A percentile compares a stretch with the other conserved stretches of the same genome.
Evolutionary conservation across 177 flowering plant species (phyloP).

Genomic region (Vitis hybrid): DNA sequence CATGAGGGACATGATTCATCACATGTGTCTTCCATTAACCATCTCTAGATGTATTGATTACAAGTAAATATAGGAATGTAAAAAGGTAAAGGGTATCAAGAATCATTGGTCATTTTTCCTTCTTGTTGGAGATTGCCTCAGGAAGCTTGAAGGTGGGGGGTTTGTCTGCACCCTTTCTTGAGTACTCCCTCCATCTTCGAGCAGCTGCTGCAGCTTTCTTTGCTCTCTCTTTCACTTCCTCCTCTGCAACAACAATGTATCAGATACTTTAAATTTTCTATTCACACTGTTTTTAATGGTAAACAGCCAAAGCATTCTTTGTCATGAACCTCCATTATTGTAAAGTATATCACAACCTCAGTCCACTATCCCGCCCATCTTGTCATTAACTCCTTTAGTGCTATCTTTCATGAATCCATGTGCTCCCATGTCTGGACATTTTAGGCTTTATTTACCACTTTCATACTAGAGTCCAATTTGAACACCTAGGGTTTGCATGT

Average conservation of each 20-base stretch:
- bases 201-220: slow-evolving; percentile 88
- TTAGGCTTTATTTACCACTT: no score
- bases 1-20: not conserved
- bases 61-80: not conserved
- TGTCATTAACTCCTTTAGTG: no score
- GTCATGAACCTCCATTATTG: not conserved
- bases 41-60: slow-evolving; percentile 6
- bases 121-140: slow-evolving; percentile 49
- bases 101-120: slow-evolving; percentile 35
- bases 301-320: not conserved
- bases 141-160: slow-evolving; percentile 85
- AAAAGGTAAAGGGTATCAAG: not conserved
- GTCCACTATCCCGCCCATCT: no score
- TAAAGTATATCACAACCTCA: no score
- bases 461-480: no score
- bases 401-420: no score
- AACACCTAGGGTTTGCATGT: no score
- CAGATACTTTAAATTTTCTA: not conserved
- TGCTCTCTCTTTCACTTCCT: slow-evolving; percentile 76
- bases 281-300: not conserved
- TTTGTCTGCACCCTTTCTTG: slow-evolving; percentile 81
- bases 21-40: not conserved
- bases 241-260: slow-evolving; percentile 47
- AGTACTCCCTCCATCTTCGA: slow-evolving; percentile 96
- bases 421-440: no score